Conservation (phyloP, 2,329 filamentous ascomycete species). For the Fusarium pseudocircinatum region DNA sequence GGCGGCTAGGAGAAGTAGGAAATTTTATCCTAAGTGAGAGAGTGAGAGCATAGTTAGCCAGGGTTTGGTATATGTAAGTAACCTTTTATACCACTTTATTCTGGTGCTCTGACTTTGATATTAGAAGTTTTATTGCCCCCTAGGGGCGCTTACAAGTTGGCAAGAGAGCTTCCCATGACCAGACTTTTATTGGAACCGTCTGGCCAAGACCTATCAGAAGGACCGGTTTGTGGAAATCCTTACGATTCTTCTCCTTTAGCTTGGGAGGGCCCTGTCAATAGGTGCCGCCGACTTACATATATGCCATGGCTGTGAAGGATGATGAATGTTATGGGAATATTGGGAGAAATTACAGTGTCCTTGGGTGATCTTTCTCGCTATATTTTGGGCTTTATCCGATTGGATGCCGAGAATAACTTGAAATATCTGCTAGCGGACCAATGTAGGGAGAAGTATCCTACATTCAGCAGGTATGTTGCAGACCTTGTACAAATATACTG, state of each 20-base stretch:
- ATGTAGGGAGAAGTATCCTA: not conserved
- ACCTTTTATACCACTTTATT: fast-evolving
- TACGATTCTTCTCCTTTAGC: too few relatives aligned
- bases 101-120: not conserved
- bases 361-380: too few relatives aligned
- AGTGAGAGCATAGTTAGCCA: too few relatives aligned
- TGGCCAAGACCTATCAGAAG: not conserved
- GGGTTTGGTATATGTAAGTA: not conserved
- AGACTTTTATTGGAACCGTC: not conserved
- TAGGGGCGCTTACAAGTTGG: too few relatives aligned
- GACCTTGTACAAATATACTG: too few relatives aligned
- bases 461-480: not conserved
- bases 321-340: not conserved
- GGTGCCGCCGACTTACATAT: not conserved
- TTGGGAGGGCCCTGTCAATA: too few relatives aligned
- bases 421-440: not conserved
- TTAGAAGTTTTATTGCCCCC: not conserved
- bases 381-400: too few relatives aligned
- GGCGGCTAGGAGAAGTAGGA: not conserved
- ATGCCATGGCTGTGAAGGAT: not conserved
- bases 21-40: not conserved
- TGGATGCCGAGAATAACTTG: too few relatives aligned
- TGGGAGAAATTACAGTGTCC: too few relatives aligned
- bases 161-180: not conserved
- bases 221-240: too few relatives aligned